Evolutionary conservation across 768 basidiomycete species (phyloP), one percentile per base, ranked within the genome.

Genomic region (Suillus hirtellus): DNA sequence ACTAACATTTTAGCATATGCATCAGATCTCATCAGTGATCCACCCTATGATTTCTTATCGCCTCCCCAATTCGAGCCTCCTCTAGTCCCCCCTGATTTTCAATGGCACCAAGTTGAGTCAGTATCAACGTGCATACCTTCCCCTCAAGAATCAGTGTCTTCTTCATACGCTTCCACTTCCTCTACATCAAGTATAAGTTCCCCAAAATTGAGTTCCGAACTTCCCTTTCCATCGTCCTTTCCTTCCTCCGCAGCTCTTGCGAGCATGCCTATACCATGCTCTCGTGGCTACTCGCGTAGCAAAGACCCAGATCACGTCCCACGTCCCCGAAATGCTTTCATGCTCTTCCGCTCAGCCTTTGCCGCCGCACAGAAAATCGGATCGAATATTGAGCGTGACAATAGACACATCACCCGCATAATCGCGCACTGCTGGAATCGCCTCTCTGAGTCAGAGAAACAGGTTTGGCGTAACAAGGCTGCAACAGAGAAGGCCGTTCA

Each of bases 291-390:
- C 1, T 64, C 73, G 7, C 72, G 74, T 3, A 75, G 75, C 63
- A 72, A 70, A 44, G 50, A 72, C 77, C 66, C 82, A 75, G 63
- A 86, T 78, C 76, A 77, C 66, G 69, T 77, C 19, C 77, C 77
- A 14, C 78, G 77, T 47, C 77, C 77, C 1, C 66, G 78, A 3
- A 81, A 80, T 65, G 80, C 79, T 46, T 80, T 81, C 70, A 80
- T 88, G 79, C 81, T 88, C 71, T 88, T 83, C 72, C 81, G 86
- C 24, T 87, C 84, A 31, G 84, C 82, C 61, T 86, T 89, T 59
- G 83, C 84, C 46, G 80, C 82, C 4, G 78, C 80, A 8, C 79
- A 82, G 47, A 84, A 81, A 64, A 79, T 85, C 64, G 72, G 67
- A 58, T 75, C 77, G n/a, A 73, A 69, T 21, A 76, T 86, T 66